phyloP scores from a whole-genome alignment of 2,329 filamentous ascomycete species.

The Hypoxylon sp. region DNA sequence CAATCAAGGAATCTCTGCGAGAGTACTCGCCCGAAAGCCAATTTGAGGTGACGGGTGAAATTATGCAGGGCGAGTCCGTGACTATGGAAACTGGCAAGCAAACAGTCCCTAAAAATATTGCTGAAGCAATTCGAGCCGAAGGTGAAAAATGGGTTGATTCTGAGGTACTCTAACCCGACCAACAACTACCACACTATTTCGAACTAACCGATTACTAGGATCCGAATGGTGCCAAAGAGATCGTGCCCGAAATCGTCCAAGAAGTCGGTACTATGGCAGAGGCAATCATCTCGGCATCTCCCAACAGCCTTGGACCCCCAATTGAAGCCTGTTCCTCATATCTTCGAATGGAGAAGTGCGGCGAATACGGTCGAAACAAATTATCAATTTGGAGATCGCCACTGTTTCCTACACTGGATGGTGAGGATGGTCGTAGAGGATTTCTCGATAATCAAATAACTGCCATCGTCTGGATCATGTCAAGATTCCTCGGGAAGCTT shows the following conservation, averaged over 20 bases:
- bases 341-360: conserved; percentile 48
- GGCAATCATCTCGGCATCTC: conserved; percentile 47
- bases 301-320: conserved; percentile 50
- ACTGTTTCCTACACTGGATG: conserved; percentile 44
- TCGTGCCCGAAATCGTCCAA: conserved; percentile 37
- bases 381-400: conserved; percentile 48
- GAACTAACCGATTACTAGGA: conserved; percentile 5
- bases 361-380: conserved; percentile 47
- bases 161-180: conserved; percentile 38
- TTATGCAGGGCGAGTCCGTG: conserved; percentile 41
- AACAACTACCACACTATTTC: background rate
- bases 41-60: conserved; percentile 39
- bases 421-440: conserved; percentile 42
- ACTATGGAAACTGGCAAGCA: conserved; percentile 2
- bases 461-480: conserved; percentile 52
- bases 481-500: conserved; percentile 48
- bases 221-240: conserved; percentile 22
- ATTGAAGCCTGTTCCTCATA: conserved; percentile 47
- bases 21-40: conserved; percentile 29
- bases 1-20: conserved; percentile 41
- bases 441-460: conserved; percentile 52
- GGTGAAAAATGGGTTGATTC: conserved; percentile 48
- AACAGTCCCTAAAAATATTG: conserved; percentile 28
- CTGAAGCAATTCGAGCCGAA: conserved; percentile 41
- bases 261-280: conserved; percentile 44